phyloP scores from a whole-genome alignment of 495 filamentous ascomycete species.

The Viridothelium virens region DNA sequence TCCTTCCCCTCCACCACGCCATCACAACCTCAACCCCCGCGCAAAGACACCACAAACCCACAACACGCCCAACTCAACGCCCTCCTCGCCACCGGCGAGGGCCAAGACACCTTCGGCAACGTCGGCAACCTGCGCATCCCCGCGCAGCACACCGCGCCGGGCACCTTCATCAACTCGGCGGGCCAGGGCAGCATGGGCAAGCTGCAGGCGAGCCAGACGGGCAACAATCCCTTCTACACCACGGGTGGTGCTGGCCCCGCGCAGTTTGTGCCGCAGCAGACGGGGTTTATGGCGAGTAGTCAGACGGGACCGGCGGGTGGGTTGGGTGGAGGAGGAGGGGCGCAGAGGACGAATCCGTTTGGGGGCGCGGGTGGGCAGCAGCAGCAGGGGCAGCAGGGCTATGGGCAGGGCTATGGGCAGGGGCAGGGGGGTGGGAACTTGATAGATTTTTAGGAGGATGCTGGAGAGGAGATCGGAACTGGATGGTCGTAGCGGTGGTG shows the following conservation, averaged over 20 bases:
- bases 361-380: slow-evolving; percentile 19
- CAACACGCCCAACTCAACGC: slow-evolving; percentile 82
- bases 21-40: slow-evolving; percentile 37
- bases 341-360: slow-evolving; percentile 41
- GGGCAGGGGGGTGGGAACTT: slow-evolving; percentile 57
- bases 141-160: slow-evolving; percentile 92
- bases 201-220: slow-evolving; percentile 59
- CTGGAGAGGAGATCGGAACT: too few relatives aligned
- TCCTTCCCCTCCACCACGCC: slow-evolving; percentile 13
- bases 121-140: slow-evolving; percentile 90
- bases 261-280: slow-evolving; percentile 64
- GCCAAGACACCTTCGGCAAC: slow-evolving; percentile 96
- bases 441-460: slow-evolving; percentile 68
- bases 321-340: slow-evolving; percentile 31
- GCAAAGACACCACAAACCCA: slow-evolving; percentile 51
- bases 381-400: slow-evolving; percentile 52
- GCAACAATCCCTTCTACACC: slow-evolving; percentile 81
- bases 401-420: slow-evolving; percentile 41
- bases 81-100: slow-evolving; percentile 80
- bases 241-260: slow-evolving; percentile 38
- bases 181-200: slow-evolving; percentile 62
- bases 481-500: too few relatives aligned
- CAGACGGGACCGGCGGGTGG: slow-evolving; percentile 62
- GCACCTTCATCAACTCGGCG: slow-evolving; percentile 92
- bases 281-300: slow-evolving; percentile 21